Evolutionary conservation across 2,329 filamentous ascomycete genomes (phyloP).

Genomic region (Dothidotthia symphoricarpi): DNA sequence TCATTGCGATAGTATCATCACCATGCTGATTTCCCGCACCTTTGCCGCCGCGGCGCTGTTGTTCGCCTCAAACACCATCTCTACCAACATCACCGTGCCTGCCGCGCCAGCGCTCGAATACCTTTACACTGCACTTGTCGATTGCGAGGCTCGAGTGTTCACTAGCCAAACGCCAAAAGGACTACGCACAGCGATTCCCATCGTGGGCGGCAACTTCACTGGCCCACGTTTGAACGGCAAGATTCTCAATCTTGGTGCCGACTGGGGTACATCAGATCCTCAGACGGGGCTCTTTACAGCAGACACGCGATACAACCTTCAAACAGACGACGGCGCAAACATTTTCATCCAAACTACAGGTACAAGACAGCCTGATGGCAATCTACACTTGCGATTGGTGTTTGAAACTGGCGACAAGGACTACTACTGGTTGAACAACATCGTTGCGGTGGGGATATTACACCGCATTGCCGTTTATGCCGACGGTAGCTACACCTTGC

Average conservation of each 20-base stretch:
- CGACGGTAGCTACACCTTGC: slow-evolving; percentile 7
- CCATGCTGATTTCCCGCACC: too few relatives aligned
- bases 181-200: slow-evolving; percentile 29
- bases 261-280: slow-evolving; percentile 16
- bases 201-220: slow-evolving; percentile 33
- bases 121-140: slow-evolving; percentile 29
- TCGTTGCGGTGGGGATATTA: slow-evolving; percentile 7
- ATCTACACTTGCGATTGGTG: slow-evolving; percentile 4
- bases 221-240: slow-evolving; percentile 21
- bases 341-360: slow-evolving; percentile 32
- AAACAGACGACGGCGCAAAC: slow-evolving; percentile 13
- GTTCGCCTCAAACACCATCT: too few relatives aligned
- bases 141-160: slow-evolving; percentile 23
- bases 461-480: slow-evolving; percentile 5
- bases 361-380: slow-evolving; percentile 16
- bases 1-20: too few relatives aligned
- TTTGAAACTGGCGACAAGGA: slow-evolving; percentile 9
- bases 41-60: too few relatives aligned
- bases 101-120: slow-evolving; percentile 21
- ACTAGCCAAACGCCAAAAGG: slow-evolving; percentile 22
- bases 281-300: slow-evolving; percentile 10
- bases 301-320: slow-evolving; percentile 12
- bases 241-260: slow-evolving; percentile 33
- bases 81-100: too few relatives aligned
- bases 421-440: slow-evolving; percentile 11